These are phyloP conservation scores for Ustilago trichophora DNA, from an alignment of 1,284 basidiomycete genomes.

Conservation along the genomic window DNA sequence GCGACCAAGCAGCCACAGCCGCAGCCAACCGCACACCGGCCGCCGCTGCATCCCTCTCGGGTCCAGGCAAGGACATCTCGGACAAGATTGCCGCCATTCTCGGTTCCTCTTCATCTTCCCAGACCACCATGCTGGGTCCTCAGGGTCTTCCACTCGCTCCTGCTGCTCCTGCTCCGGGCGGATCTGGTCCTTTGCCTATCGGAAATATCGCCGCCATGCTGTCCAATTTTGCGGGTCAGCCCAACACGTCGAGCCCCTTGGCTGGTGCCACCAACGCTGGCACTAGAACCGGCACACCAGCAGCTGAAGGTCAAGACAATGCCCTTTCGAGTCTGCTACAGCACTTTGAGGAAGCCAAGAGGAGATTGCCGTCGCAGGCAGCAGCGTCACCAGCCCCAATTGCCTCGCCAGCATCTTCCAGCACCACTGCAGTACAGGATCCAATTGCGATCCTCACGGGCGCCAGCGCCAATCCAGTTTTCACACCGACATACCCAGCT, in stretches of 20 bases:
- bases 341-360: slow-evolving; percentile 43
- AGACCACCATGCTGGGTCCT: slow-evolving; percentile 42
- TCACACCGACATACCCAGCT: slow-evolving; percentile 20
- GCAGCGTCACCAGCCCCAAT: slow-evolving; percentile 5
- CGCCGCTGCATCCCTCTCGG: background rate
- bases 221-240: slow-evolving; percentile 26
- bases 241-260: background rate
- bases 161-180: slow-evolving; percentile 13
- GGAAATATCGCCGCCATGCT: slow-evolving; percentile 45
- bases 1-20: background rate
- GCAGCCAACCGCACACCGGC: slow-evolving; percentile 6
- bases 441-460: slow-evolving; percentile 44
- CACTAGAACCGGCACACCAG: slow-evolving; percentile 2
- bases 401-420: background rate
- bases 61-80: slow-evolving; percentile 34
- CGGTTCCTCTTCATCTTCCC: slow-evolving; percentile 28
- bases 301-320: slow-evolving; percentile 7
- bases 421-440: slow-evolving; percentile 10
- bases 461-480: slow-evolving; percentile 41
- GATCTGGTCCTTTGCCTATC: slow-evolving; percentile 9
- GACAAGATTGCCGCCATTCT: slow-evolving; percentile 45
- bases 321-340: slow-evolving; percentile 32
- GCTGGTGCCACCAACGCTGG: slow-evolving; percentile 4
- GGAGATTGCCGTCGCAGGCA: slow-evolving; percentile 9
- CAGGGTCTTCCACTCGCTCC: slow-evolving; percentile 42